phyloP scores from a whole-genome alignment of 2,329 filamentous ascomycete genomes.

The Epichloe brachyelytri region DNA sequence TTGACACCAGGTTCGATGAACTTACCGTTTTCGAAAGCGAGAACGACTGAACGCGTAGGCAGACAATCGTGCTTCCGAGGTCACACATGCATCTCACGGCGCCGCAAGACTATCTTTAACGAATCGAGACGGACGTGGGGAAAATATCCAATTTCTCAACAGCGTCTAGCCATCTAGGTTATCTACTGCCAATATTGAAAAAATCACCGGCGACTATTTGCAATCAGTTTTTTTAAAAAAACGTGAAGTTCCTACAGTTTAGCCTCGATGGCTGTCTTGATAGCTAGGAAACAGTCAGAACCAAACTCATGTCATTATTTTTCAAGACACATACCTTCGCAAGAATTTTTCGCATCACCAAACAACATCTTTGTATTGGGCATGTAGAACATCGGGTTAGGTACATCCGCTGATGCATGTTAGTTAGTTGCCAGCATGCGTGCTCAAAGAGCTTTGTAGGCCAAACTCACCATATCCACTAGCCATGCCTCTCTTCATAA shows the following conservation, averaged over 20 bases:
- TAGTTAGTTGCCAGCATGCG: slow-evolving; percentile 4
- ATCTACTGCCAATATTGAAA: neutral
- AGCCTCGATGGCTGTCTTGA: slow-evolving; percentile 9
- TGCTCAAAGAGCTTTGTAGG: neutral
- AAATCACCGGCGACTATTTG: neutral
- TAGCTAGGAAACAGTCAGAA: slow-evolving; percentile 5
- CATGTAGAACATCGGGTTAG: slow-evolving; percentile 91
- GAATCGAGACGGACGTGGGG: neutral
- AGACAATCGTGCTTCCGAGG: no score
- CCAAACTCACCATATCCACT: slow-evolving; percentile 62
- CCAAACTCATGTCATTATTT: slow-evolving; percentile 7
- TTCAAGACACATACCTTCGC: slow-evolving; percentile 48
- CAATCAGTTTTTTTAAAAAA: no score
- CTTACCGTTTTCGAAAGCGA: no score
- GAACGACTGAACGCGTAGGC: no score
- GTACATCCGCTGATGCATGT: slow-evolving; percentile 55
- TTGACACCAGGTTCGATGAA: no score
- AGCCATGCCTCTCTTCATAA: slow-evolving; percentile 87
- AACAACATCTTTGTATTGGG: slow-evolving; percentile 83
- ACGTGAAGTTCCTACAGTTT: slow-evolving; percentile 5
- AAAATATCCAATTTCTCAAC: neutral
- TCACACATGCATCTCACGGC: no score
- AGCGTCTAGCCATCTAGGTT: neutral
- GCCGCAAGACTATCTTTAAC: neutral
- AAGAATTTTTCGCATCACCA: slow-evolving; percentile 74